Evolutionary conservation across 306 rosid species (phyloP).

Genomic region (Crotalaria pallida): DNA sequence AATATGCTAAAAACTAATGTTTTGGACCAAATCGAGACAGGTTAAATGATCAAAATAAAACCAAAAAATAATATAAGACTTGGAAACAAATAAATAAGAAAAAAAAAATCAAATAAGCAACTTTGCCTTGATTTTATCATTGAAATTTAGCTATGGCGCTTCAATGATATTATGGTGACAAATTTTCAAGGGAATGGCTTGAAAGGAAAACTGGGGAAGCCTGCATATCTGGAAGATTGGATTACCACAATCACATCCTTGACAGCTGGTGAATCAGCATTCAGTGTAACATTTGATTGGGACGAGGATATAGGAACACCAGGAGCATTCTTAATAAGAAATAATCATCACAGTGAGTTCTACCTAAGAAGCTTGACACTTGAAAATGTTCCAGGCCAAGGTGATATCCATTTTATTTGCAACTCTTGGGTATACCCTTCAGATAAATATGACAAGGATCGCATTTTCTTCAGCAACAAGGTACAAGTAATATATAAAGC

Average conservation of each 20-base stretch:
- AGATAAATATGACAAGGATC: conserved; percentile 43
- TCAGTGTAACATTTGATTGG: conserved; percentile 53
- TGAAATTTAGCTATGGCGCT: neutral
- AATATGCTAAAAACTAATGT: no score
- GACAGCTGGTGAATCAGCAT: conserved; percentile 43
- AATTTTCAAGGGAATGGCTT: conserved; percentile 32
- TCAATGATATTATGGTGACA: neutral
- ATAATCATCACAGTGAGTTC: conserved; percentile 65
- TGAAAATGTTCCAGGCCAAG: conserved; percentile 60
- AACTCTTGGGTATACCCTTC: conserved; percentile 87
- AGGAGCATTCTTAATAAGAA: conserved; percentile 69
- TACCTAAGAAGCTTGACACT: conserved; percentile 59
- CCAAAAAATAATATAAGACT: no score
- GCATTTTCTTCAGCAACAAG: conserved; percentile 76
- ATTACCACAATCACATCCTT: conserved; percentile 39
- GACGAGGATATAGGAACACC: conserved; percentile 52
- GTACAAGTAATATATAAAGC: no score
- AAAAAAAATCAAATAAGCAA: no score
- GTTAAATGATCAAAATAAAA: no score
- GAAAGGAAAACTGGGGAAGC: conserved; percentile 57
- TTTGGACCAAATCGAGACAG: no score
- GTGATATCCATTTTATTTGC: conserved; percentile 61
- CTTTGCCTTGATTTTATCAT: no score
- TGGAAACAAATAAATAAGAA: no score
- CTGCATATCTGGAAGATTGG: conserved; percentile 63